These are phyloP conservation scores for Escovopsis weberi DNA, from an alignment of 2,329 filamentous ascomycete genomes.

Conservation along the genomic window DNA sequence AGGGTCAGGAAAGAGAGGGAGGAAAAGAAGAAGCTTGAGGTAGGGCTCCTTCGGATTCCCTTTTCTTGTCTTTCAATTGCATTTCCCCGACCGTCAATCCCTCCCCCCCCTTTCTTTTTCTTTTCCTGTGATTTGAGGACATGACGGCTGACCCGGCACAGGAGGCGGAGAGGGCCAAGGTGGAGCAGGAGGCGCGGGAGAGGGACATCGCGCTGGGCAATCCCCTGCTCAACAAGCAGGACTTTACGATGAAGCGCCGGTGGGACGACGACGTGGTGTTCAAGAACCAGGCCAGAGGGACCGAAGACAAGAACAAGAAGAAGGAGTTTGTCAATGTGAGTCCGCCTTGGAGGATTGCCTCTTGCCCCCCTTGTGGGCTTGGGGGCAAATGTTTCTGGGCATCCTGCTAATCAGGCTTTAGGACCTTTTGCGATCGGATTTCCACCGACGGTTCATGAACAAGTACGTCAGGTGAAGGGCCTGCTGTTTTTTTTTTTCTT, in stretches of 20 bases:
- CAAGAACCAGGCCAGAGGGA: conserved; percentile 94
- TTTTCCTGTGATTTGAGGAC: conserved; percentile 4
- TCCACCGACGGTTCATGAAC: conserved; percentile 93
- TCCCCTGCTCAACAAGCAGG: conserved; percentile 73
- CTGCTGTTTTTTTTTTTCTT: not conserved
- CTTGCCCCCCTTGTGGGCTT: not conserved
- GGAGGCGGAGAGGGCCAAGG: conserved; percentile 66
- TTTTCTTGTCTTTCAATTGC: not conserved
- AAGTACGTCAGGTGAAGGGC: conserved; percentile 41
- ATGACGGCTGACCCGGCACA: conserved; percentile 16
- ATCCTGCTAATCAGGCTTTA: conserved; percentile 16
- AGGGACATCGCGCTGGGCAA: conserved; percentile 85
- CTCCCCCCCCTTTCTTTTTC: not conserved
- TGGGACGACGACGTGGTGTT: conserved; percentile 99
- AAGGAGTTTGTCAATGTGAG: conserved; percentile 94
- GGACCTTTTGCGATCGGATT: conserved; percentile 86
- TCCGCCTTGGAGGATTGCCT: conserved; percentile 8
- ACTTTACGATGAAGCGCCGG: conserved; percentile 80
- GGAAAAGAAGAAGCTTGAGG: conserved; percentile 26
- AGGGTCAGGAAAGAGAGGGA: conserved; percentile 73
- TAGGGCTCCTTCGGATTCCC: conserved; percentile 5
- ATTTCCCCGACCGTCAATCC: not conserved
- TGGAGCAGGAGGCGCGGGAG: conserved; percentile 72
- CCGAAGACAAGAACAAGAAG: conserved; percentile 73
- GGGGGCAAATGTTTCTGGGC: not conserved